Conservation (phyloP, 768 basidiomycete genomes). For the Boletus vermiculosoides region DNA sequence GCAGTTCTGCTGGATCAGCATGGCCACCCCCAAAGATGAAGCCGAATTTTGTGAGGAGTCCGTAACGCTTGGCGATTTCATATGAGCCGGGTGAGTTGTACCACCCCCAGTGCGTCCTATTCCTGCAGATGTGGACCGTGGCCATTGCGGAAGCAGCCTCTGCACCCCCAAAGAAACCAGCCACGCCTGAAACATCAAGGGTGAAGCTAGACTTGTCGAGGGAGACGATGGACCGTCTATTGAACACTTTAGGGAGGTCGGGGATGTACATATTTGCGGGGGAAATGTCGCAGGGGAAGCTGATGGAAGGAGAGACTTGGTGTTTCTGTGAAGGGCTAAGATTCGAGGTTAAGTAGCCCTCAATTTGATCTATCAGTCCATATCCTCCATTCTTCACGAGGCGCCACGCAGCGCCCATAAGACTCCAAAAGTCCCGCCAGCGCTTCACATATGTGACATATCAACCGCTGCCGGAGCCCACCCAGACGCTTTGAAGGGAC, state of each 20-base stretch:
- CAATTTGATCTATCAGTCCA: too few relatives aligned
- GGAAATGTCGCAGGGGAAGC: neutral
- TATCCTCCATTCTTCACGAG: too few relatives aligned
- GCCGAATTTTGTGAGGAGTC: conserved; percentile 24
- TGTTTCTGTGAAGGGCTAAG: neutral
- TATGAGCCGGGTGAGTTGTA: conserved; percentile 37
- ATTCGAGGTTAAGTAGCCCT: neutral
- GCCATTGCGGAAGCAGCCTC: conserved; percentile 36
- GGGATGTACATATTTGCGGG: conserved; percentile 3
- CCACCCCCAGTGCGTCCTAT: conserved; percentile 32
- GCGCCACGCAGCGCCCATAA: too few relatives aligned
- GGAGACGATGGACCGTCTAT: neutral
- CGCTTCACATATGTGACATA: too few relatives aligned
- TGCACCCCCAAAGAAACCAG: conserved; percentile 23
- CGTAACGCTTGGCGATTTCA: conserved; percentile 30
- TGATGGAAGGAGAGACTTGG: neutral
- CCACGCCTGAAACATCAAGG: conserved; percentile 25
- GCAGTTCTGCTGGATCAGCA: conserved; percentile 6
- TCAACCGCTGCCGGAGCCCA: neutral
- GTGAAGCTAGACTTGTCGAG: conserved; percentile 16
- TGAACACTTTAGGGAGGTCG: neutral
- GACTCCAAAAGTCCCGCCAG: neutral
- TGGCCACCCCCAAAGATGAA: conserved; percentile 30
- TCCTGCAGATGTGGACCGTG: conserved; percentile 29
- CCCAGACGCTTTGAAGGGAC: neutral